A percentile compares a stretch with the other conserved stretches of the same genome.
phyloP scores from a whole-genome alignment of 129 eudicot genomes.

The Pittosporum tobira region DNA sequence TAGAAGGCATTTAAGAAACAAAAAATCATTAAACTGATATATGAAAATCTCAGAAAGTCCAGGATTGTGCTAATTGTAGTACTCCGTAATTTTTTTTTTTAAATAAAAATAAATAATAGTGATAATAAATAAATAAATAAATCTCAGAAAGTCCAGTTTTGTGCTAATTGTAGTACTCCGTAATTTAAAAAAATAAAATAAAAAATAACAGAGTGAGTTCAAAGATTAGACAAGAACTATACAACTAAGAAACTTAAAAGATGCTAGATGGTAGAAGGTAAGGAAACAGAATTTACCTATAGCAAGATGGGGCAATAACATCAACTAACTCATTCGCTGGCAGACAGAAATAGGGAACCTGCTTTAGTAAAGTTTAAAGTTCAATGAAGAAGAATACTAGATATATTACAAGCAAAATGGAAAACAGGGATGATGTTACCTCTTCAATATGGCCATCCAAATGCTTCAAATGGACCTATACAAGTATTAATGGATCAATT shows the following conservation, averaged over 20 bases:
- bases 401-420: conserved; percentile 8
- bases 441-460: conserved; percentile 96
- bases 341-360: conserved; percentile 97
- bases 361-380: conserved; percentile 32
- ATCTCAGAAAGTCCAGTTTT: too few relatives aligned
- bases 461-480: conserved; percentile 93
- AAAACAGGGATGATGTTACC: conserved; percentile 32
- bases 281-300: conserved; percentile 42
- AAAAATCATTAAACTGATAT: too few relatives aligned
- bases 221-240: neutral
- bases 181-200: too few relatives aligned
- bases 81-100: too few relatives aligned
- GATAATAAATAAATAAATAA: too few relatives aligned
- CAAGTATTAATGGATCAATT: neutral
- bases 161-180: too few relatives aligned
- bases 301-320: conserved; percentile 99
- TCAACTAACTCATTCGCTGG: conserved; percentile 96
- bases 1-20: too few relatives aligned
- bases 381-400: conserved; percentile 20
- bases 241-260: neutral
- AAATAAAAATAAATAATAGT: too few relatives aligned
- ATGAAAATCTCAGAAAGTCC: too few relatives aligned
- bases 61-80: too few relatives aligned
- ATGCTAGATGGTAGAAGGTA: neutral
- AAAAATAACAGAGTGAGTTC: too few relatives aligned